These are phyloP conservation scores for Curvularia verruculosa DNA, from an alignment of 2,329 filamentous ascomycete species.

Conservation along the genomic window DNA sequence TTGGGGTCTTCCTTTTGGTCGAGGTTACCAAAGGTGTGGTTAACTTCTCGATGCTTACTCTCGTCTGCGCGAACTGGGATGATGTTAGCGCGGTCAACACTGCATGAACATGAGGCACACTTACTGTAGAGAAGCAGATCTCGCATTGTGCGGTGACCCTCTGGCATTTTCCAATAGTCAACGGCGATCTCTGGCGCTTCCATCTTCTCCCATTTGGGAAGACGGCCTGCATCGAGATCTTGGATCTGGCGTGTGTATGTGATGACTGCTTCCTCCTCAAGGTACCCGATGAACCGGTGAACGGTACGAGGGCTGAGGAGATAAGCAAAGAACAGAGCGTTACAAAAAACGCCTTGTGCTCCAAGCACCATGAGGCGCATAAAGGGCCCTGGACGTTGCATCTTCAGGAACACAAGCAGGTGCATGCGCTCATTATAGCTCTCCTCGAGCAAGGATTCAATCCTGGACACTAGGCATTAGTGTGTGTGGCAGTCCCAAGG, in stretches of 20 bases:
- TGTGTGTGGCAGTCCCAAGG: neutral
- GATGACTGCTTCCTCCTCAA: slow-evolving; percentile 95
- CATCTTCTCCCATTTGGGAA: slow-evolving; percentile 82
- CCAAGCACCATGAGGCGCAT: slow-evolving; percentile 87
- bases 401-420: slow-evolving; percentile 88
- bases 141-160: slow-evolving; percentile 79
- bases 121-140: slow-evolving; percentile 85
- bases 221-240: slow-evolving; percentile 82
- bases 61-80: slow-evolving; percentile 46
- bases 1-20: slow-evolving; percentile 87
- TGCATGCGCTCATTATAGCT: slow-evolving; percentile 95
- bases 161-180: slow-evolving; percentile 92
- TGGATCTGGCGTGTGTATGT: slow-evolving; percentile 90
- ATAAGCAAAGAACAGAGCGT: slow-evolving; percentile 87
- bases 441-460: slow-evolving; percentile 88
- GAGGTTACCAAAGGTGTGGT: slow-evolving; percentile 91
- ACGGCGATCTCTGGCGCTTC: slow-evolving; percentile 86
- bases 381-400: slow-evolving; percentile 83
- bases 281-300: slow-evolving; percentile 94
- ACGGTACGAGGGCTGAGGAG: slow-evolving; percentile 84
- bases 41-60: slow-evolving; percentile 79
- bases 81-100: slow-evolving; percentile 12
- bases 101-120: slow-evolving; percentile 40
- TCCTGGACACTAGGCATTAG: slow-evolving; percentile 59
- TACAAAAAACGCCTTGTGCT: slow-evolving; percentile 76